Evolutionary conservation across 2,329 filamentous ascomycete species (phyloP).

Genomic region (Fusarium sarcochroum): DNA sequence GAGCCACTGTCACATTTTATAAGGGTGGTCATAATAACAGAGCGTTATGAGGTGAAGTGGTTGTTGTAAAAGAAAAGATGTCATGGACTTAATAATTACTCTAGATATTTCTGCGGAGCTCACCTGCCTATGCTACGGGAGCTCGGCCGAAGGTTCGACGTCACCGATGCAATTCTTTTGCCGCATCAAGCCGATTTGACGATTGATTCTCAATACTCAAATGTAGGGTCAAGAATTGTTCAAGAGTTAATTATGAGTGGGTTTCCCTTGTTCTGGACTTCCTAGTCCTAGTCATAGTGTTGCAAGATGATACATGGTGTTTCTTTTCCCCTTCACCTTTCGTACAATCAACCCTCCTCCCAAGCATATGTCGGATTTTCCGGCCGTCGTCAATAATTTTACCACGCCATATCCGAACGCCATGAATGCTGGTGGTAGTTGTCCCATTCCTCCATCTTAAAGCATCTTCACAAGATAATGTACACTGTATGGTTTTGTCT

Average conservation of each 20-base stretch:
- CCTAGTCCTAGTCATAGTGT: constrained; percentile 27
- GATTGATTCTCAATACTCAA: not conserved
- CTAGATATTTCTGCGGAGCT: constrained; percentile 37
- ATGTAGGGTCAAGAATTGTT: not conserved
- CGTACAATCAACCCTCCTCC: constrained; percentile 42
- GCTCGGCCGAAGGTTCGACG: constrained; percentile 36
- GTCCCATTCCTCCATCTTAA: constrained; percentile 13
- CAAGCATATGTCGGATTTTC: constrained; percentile 36
- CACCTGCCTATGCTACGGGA: constrained; percentile 15
- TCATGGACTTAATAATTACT: constrained; percentile 31
- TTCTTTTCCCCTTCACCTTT: constrained; percentile 27
- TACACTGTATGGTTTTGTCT: constrained; percentile 42
- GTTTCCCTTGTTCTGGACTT: constrained; percentile 31
- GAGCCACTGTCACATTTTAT: constrained; percentile 47
- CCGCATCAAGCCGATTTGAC: constrained; percentile 26
- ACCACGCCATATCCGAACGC: constrained; percentile 45
- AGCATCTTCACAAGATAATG: constrained; percentile 40
- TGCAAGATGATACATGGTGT: constrained; percentile 46
- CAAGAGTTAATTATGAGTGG: constrained; percentile 44
- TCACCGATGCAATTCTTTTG: constrained; percentile 32
- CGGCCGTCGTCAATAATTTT: constrained; percentile 31
- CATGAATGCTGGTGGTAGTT: constrained; percentile 44
- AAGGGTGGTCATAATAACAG: not conserved
- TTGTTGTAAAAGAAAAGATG: not conserved
- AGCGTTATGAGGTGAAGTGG: constrained; percentile 4